Evolutionary conservation across 257 asterid genomes (phyloP).

Genomic region (Solanum appendiculatum): DNA sequence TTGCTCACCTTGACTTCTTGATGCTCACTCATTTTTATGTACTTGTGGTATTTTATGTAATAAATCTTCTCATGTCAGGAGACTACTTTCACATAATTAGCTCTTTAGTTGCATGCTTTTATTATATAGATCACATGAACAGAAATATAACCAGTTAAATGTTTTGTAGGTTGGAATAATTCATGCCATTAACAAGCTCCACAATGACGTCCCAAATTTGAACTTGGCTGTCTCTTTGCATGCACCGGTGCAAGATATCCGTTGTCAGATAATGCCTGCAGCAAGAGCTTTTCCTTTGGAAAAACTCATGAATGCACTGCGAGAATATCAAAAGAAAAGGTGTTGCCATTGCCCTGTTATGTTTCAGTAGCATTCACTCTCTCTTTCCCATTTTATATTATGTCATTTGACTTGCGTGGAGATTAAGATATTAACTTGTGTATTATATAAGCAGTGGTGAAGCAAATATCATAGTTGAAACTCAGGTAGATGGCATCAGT

Average conservation of each 20-base stretch:
- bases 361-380: background rate
- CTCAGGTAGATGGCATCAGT: background rate
- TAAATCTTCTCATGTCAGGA: background rate
- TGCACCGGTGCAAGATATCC: slow-evolving; percentile 92
- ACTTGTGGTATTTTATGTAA: background rate
- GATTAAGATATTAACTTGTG: background rate
- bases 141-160: background rate
- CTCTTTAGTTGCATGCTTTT: background rate
- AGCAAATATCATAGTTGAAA: background rate
- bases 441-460: background rate
- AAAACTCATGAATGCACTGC: slow-evolving; percentile 66
- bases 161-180: slow-evolving; percentile 75
- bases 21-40: background rate
- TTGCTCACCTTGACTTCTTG: background rate
- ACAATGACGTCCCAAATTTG: slow-evolving; percentile 61
- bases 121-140: background rate
- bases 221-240: slow-evolving; percentile 94
- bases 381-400: background rate
- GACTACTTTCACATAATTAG: background rate
- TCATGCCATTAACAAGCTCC: slow-evolving; percentile 79
- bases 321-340: slow-evolving; percentile 74
- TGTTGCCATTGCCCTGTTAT: slow-evolving; percentile 4
- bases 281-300: slow-evolving; percentile 95
- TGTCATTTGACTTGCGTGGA: background rate
- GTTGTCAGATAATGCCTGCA: slow-evolving; percentile 98